Evolutionary conservation across 441 rosid species (phyloP).

Genomic region (Gossypium trilobum): DNA sequence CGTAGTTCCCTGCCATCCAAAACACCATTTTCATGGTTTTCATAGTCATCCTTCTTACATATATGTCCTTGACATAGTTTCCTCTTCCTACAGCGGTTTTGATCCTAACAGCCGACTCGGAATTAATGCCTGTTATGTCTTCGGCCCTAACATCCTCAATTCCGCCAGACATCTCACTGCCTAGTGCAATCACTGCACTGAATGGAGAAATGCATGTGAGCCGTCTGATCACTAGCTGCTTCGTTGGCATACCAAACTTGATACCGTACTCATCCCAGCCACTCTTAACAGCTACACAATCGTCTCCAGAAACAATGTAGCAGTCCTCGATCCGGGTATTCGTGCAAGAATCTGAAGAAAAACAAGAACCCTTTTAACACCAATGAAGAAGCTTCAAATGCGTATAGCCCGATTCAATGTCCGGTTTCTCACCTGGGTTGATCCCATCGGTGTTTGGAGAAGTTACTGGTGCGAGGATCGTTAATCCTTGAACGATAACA

Average conservation of each 20-base stretch:
- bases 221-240: conserved; percentile 49
- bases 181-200: conserved; percentile 67
- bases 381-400: not conserved
- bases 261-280: conserved; percentile 71
- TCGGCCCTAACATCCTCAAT: conserved; percentile 58
- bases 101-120: conserved; percentile 57
- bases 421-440: conserved; percentile 47
- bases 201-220: conserved; percentile 60
- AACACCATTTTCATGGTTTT: conserved; percentile 60
- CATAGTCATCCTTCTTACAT: conserved; percentile 52
- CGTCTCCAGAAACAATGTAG: conserved; percentile 66
- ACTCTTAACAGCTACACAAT: conserved; percentile 61
- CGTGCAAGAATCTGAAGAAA: conserved; percentile 48
- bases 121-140: conserved; percentile 50
- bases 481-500: conserved; percentile 41
- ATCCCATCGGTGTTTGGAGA: conserved; percentile 70
- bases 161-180: conserved; percentile 71
- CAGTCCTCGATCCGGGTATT: conserved; percentile 57
- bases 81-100: conserved; percentile 59
- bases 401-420: not conserved
- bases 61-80: conserved; percentile 53
- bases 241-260: conserved; percentile 53
- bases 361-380: not conserved
- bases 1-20: conserved; percentile 65
- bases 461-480: conserved; percentile 54